phyloP scores from a whole-genome alignment of 257 asterid genomes.

The Lycium ferocissimum region DNA sequence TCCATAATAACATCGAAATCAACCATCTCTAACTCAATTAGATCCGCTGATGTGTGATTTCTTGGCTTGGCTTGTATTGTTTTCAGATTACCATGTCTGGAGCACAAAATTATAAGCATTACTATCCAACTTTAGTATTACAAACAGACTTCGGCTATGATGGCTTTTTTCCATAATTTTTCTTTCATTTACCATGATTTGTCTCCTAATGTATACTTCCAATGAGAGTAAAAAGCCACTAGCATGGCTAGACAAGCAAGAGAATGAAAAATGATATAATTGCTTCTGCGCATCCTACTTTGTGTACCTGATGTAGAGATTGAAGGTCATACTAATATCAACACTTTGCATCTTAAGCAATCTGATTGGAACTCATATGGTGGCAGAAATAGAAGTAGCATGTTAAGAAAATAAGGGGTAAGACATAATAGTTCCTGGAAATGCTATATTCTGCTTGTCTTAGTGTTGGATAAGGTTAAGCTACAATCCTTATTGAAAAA shows the following conservation, averaged over 20 bases:
- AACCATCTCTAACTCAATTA: too few species aligned
- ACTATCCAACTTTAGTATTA: background rate
- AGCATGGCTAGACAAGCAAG: background rate
- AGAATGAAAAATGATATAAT: background rate
- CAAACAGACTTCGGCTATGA: background rate
- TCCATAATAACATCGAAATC: too few species aligned
- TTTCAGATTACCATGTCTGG: background rate
- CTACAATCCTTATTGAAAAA: background rate
- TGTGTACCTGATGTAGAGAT: background rate
- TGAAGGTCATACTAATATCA: slow-evolving; percentile 5
- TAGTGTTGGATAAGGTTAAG: slow-evolving; percentile 1
- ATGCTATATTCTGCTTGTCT: slow-evolving; percentile 18
- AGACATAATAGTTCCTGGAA: background rate
- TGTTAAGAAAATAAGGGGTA: background rate
- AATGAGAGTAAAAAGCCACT: background rate
- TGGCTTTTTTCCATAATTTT: background rate
- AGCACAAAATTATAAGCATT: slow-evolving; percentile 10
- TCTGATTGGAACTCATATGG: slow-evolving; percentile 3
- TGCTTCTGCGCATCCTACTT: slow-evolving; percentile 26
- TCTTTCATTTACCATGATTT: slow-evolving; percentile 3
- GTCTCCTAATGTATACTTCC: background rate
- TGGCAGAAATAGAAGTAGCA: slow-evolving; percentile 7
- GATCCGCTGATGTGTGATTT: background rate
- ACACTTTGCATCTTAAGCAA: background rate
- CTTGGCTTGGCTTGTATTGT: background rate